Evolutionary conservation across 148 eudicot genomes (phyloP).

Genomic region (Camellia granthamiana): DNA sequence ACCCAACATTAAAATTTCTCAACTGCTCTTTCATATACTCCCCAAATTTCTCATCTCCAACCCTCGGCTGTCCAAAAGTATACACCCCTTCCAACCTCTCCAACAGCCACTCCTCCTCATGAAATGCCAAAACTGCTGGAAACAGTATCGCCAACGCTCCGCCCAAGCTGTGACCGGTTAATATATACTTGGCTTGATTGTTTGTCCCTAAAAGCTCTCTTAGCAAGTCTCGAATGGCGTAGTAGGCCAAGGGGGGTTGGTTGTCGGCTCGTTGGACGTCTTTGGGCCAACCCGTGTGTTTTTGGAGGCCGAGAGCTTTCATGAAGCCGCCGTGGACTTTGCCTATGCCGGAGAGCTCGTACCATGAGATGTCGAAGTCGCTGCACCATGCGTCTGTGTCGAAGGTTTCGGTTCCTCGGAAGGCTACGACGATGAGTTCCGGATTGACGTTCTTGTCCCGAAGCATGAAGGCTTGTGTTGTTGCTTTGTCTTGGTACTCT

Average conservation of each 20-base stretch:
- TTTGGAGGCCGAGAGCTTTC: constrained; percentile 64
- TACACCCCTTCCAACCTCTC: constrained; percentile 50
- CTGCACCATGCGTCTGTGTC: constrained; percentile 64
- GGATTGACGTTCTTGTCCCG: constrained; percentile 23
- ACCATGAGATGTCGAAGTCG: constrained; percentile 67
- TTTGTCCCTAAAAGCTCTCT: constrained; percentile 25
- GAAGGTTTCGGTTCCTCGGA: constrained; percentile 70
- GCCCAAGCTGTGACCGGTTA: constrained; percentile 88
- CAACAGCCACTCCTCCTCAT: constrained; percentile 39
- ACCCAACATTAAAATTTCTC: constrained; percentile 25
- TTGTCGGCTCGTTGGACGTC: constrained; percentile 20
- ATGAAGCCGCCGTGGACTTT: constrained; percentile 67
- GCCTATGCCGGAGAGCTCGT: constrained; percentile 42
- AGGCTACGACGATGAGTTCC: constrained; percentile 50
- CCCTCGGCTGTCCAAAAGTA: constrained; percentile 84
- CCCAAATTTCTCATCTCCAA: constrained; percentile 60
- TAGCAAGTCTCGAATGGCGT: constrained; percentile 46
- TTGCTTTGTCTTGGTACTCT: constrained; percentile 38
- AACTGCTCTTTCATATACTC: constrained; percentile 38
- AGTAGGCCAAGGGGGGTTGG: constrained; percentile 37
- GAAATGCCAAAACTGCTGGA: constrained; percentile 51
- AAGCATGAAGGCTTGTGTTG: constrained; percentile 64
- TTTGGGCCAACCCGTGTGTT: constrained; percentile 34
- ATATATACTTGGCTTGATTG: constrained; percentile 37
- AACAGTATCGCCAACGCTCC: constrained; percentile 72